phyloP scores from a whole-genome alignment of 768 basidiomycete genomes.

The Pleurotus eryngii region DNA sequence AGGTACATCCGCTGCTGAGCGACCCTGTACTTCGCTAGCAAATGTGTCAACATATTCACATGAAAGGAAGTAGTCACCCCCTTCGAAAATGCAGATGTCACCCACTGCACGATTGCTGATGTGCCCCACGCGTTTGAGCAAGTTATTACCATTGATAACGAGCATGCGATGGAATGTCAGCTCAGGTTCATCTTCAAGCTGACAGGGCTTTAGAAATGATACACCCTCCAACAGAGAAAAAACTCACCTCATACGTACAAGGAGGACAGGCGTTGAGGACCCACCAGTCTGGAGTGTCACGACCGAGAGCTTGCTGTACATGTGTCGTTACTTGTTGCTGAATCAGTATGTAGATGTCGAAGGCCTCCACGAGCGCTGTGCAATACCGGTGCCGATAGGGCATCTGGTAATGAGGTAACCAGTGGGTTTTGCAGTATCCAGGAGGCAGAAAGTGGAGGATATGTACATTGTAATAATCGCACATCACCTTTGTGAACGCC shows the following conservation, averaged over 20 bases:
- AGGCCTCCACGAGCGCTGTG: constrained; percentile 21
- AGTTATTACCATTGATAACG: constrained; percentile 4
- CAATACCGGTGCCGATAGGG: constrained; percentile 15
- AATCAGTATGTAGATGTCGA: constrained; percentile 22
- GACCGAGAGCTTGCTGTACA: constrained; percentile 18
- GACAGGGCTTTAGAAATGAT: neutral
- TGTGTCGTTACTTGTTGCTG: neutral
- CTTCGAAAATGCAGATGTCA: constrained; percentile 4
- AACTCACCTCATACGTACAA: constrained; percentile 20
- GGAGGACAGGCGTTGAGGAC: constrained; percentile 23
- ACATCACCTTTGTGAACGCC: constrained; percentile 24
- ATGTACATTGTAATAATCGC: constrained; percentile 21
- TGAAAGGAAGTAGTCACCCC: constrained; percentile 2
- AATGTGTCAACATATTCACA: constrained; percentile 2
- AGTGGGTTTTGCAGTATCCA: neutral
- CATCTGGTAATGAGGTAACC: neutral
- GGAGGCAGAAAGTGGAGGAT: neutral
- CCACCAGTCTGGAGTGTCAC: constrained; percentile 20
- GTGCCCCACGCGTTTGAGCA: neutral
- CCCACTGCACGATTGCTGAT: constrained; percentile 7
- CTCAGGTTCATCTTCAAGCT: neutral
- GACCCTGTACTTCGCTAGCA: neutral
- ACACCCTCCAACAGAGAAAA: constrained; percentile 3
- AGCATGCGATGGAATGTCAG: neutral
- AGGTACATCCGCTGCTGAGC: neutral